These are phyloP conservation scores for Pichia nanzhaoensis DNA, from an alignment of 805 yeast species.

Conservation along the genomic window DNA sequence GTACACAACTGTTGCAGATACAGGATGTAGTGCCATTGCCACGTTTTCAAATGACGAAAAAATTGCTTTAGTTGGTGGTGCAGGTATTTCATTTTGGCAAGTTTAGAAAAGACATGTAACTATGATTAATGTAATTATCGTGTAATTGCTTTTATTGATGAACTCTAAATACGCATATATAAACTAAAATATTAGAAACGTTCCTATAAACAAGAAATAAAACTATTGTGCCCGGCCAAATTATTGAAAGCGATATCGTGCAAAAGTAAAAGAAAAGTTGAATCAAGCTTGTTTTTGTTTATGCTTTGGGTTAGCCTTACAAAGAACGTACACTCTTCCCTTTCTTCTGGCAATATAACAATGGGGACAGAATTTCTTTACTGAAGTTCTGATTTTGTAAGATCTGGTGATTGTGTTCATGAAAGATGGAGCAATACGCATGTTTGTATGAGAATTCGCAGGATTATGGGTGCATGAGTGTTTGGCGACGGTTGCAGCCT, in stretches of 20 bases:
- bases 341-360: constrained; percentile 92
- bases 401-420: constrained; percentile 41
- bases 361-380: constrained; percentile 87
- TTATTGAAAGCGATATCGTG: not conserved
- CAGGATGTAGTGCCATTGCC: constrained; percentile 60
- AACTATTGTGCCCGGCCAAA: not conserved
- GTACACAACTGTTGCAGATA: constrained; percentile 85
- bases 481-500: constrained; percentile 8
- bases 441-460: constrained; percentile 7
- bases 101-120: not conserved
- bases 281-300: constrained; percentile 81
- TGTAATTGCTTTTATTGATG: not conserved
- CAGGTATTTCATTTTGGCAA: constrained; percentile 47
- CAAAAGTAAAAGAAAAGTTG: not conserved
- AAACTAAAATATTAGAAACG: not conserved
- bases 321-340: constrained; percentile 88
- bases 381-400: constrained; percentile 88
- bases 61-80: constrained; percentile 62
- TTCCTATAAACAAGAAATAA: constrained; percentile 7
- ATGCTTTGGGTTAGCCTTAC: constrained; percentile 89
- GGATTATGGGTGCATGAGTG: constrained; percentile 8
- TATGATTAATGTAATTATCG: not conserved
- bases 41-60: constrained; percentile 22
- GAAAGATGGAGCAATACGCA: constrained; percentile 11
- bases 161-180: not conserved